Conservation (phyloP, 2,329 filamentous ascomycete species). For the Colletotrichum nymphaeae region DNA sequence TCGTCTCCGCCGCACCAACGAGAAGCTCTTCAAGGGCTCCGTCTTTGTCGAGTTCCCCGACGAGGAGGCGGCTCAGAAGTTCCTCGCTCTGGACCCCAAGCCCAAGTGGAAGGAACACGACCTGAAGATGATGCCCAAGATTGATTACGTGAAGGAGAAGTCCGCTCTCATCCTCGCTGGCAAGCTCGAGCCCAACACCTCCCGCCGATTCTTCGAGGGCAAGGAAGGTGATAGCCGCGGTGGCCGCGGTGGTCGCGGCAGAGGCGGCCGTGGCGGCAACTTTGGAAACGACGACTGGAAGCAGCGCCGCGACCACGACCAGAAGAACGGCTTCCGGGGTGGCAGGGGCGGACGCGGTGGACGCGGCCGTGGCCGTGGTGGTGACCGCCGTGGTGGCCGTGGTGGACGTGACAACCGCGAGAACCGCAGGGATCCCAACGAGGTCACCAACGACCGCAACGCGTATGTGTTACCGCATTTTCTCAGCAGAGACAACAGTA, state of each 20-base stretch:
- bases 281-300: slow-evolving; percentile 69
- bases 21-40: slow-evolving; percentile 90
- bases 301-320: slow-evolving; percentile 71
- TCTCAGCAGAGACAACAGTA: neutral
- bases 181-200: slow-evolving; percentile 69
- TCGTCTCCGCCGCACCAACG: slow-evolving; percentile 82
- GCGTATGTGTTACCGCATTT: slow-evolving; percentile 42
- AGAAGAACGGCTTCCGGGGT: slow-evolving; percentile 66
- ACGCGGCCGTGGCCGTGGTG: slow-evolving; percentile 51
- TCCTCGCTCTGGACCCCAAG: slow-evolving; percentile 82
- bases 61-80: slow-evolving; percentile 82
- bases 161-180: slow-evolving; percentile 77
- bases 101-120: slow-evolving; percentile 87
- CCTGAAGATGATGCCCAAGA: slow-evolving; percentile 87
- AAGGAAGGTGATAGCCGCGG: slow-evolving; percentile 45
- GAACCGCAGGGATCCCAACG: slow-evolving; percentile 46
- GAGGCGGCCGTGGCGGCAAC: slow-evolving; percentile 50
- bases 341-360: slow-evolving; percentile 57
- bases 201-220: slow-evolving; percentile 62
- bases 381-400: slow-evolving; percentile 52
- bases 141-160: slow-evolving; percentile 86
- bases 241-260: slow-evolving; percentile 47
- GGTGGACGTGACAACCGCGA: slow-evolving; percentile 51
- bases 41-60: slow-evolving; percentile 93
- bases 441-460: slow-evolving; percentile 45